Percentiles rank a stretch among this genome's conserved stretches.
Evolutionary conservation across 495 filamentous ascomycete species (phyloP).

Genomic region (Penicillium subrubescens): DNA sequence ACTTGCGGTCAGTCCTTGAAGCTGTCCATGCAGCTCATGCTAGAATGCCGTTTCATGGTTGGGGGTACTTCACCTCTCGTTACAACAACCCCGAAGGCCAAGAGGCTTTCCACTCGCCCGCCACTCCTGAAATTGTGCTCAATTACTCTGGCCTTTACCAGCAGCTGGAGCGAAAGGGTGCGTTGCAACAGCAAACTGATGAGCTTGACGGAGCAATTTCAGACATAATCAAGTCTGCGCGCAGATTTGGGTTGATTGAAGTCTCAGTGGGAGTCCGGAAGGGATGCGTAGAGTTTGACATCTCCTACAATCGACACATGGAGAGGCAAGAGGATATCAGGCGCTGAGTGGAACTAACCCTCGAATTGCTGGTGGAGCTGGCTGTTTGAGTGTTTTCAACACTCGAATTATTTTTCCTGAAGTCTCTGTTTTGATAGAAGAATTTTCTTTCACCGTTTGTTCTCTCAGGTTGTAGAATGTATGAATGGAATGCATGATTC

Average conservation of each 20-base stretch:
- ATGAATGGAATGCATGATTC: too few relatives aligned
- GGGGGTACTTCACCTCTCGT: not conserved
- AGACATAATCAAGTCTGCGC: not conserved
- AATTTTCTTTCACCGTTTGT: too few relatives aligned
- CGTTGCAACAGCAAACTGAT: not conserved
- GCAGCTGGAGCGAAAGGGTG: not conserved
- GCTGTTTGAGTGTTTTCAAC: not conserved
- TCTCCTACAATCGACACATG: not conserved
- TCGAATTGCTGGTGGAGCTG: not conserved
- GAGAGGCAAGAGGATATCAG: not conserved
- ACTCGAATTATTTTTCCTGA: too few relatives aligned
- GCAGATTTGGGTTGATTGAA: not conserved
- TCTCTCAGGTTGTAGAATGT: too few relatives aligned
- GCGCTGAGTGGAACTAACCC: not conserved
- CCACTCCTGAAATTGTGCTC: not conserved
- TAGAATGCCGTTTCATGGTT: not conserved
- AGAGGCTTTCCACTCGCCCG: not conserved
- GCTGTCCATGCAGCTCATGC: not conserved
- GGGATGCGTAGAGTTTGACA: not conserved
- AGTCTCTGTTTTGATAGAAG: too few relatives aligned
- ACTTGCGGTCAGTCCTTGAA: not conserved
- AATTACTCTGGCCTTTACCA: not conserved
- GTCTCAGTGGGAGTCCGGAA: not conserved
- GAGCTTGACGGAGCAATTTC: not conserved
- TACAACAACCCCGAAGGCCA: not conserved